phyloP scores from a whole-genome alignment of 23 red algal genomes.

The Agarophyton chilense region DNA sequence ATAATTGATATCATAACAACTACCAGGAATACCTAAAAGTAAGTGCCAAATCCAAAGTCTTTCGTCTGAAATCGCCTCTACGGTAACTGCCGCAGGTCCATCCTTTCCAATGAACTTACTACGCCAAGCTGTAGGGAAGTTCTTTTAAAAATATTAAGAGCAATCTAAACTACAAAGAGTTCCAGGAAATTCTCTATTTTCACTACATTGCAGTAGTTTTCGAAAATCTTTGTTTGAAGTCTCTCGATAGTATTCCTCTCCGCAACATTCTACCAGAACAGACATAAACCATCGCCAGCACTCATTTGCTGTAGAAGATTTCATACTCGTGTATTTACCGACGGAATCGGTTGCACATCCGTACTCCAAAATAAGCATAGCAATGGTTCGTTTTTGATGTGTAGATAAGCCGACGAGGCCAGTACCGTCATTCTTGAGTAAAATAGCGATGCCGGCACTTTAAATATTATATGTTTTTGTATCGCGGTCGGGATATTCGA shows the following conservation, averaged over 20 bases:
- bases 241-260: slow-evolving; percentile 1
- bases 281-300: neutral
- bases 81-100: neutral
- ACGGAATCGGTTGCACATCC: slow-evolving; percentile 28
- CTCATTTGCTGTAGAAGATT: neutral
- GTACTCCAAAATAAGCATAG: slow-evolving; percentile 19
- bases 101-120: slow-evolving; percentile 48
- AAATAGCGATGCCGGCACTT: neutral
- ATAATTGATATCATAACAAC: slow-evolving; percentile 43
- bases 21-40: slow-evolving; percentile 35
- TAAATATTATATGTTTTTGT: neutral
- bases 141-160: slow-evolving; percentile 35
- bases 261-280: slow-evolving; percentile 4
- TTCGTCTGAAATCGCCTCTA: slow-evolving; percentile 51
- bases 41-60: slow-evolving; percentile 53
- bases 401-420: neutral
- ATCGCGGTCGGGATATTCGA: neutral
- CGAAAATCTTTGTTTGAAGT: neutral
- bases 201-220: neutral
- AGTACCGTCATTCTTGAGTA: neutral
- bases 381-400: neutral
- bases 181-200: slow-evolving; percentile 26
- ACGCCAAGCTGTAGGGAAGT: slow-evolving; percentile 26
- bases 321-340: slow-evolving; percentile 15
- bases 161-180: slow-evolving; percentile 47